Percentiles rank a stretch among this genome's conserved stretches.
These are phyloP conservation scores for Suhomyces chickasaworum DNA, from an alignment of 1,139 yeast genomes.

Conservation along the genomic window DNA sequence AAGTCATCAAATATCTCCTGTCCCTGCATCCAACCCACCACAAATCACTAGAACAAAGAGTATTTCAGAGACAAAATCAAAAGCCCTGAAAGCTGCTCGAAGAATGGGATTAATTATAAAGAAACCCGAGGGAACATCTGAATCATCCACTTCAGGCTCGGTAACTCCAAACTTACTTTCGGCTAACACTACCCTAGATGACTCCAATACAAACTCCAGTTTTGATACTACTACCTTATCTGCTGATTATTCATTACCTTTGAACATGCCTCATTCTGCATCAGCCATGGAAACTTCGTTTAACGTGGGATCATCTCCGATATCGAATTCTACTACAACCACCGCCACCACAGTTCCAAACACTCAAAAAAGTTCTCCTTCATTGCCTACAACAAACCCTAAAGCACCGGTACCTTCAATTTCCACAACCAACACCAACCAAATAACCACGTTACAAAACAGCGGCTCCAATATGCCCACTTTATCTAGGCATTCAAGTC, in stretches of 20 bases:
- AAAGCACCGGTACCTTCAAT: slow-evolving; percentile 7
- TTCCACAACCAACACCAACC: slow-evolving; percentile 3
- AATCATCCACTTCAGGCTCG: slow-evolving; percentile 7
- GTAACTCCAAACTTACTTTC: slow-evolving; percentile 10
- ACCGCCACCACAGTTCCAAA: slow-evolving; percentile 21
- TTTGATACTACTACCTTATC: slow-evolving; percentile 7
- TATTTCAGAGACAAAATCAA: slow-evolving; percentile 55
- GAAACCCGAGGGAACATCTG: slow-evolving; percentile 33
- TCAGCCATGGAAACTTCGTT: slow-evolving; percentile 32
- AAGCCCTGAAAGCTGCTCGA: slow-evolving; percentile 60
- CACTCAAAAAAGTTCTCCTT: slow-evolving; percentile 21
- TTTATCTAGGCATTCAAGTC: slow-evolving; percentile 12
- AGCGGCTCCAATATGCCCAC: slow-evolving; percentile 10
- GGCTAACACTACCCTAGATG: slow-evolving; percentile 5
- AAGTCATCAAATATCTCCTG: slow-evolving; percentile 7
- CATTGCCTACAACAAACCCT: slow-evolving; percentile 7
- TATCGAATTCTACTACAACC: slow-evolving; percentile 15
- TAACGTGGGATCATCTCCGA: slow-evolving; percentile 23
- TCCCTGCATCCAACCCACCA: slow-evolving; percentile 16
- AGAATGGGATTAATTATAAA: slow-evolving; percentile 71
- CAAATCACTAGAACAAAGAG: slow-evolving; percentile 49
- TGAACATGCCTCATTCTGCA: slow-evolving; percentile 23
- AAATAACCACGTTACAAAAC: neutral
- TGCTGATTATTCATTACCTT: slow-evolving; percentile 13
- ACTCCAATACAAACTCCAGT: slow-evolving; percentile 3